Base-by-base conservation (phyloP, 2,329 filamentous ascomycete species). In the Diplodia corticola region DNA sequence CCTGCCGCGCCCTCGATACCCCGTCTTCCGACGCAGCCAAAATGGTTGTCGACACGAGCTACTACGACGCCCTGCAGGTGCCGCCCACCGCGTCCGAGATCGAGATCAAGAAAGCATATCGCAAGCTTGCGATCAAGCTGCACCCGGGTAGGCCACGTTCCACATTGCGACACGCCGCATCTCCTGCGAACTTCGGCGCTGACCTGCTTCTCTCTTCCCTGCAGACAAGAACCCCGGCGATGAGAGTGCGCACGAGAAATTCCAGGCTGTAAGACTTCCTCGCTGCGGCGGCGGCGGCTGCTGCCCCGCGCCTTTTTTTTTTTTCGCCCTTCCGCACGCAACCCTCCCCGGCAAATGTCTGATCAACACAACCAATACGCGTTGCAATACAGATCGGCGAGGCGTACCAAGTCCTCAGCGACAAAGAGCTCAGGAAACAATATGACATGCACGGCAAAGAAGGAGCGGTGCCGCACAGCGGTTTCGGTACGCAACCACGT, bases 381-480 rank as follows among this genome's bases (percentile, higher is more conserved):
- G 40, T 17, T 30, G 26, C 17, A 33, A 33, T n/a, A 64, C 73
- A 87, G 84, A 88, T 90, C 69, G 88, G 88, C 68, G 88, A 90
- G 78, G 88, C 88, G 67, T 90, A 90, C 75, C 88, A 90, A 80
- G 91, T 99, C 60, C 88, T 99, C 69, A 95, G 91, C 75, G 91
- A 97, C 76, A 84, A 89, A 71, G 90, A 96, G 67, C 85, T 98
- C 69, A 90, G 95, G 73, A 91, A 90, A 74, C 89, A 92, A 75
- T 99, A 99, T 83, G 95, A 99, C 81, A 96, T 97, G 80, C 94
- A 89, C 83, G 95, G 95, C 77, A 98, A 98, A 81, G 95, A 99
- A 74, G 88, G 92, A 71, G 93, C 95, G 5, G 91, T 94, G 75
- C 95, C 95, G 0, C 88, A 89, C 73, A 91, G 92, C 73, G 95